Evolutionary conservation across 495 filamentous ascomycete genomes (phyloP), one percentile per base, ranked within the genome.

Genomic region (Apiosordaria backusii): DNA sequence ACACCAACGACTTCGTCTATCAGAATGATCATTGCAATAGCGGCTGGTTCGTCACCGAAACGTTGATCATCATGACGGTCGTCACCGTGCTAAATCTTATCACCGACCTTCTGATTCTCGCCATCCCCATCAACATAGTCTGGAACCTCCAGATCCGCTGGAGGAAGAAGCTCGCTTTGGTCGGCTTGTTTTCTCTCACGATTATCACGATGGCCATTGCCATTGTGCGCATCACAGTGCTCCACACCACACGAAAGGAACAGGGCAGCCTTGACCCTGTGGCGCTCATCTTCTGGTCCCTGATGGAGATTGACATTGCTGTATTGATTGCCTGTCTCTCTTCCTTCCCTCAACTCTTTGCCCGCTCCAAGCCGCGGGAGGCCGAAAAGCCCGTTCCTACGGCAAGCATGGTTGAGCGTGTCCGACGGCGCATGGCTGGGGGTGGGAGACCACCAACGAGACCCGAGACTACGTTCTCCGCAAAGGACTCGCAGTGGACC

Each of bases 131-230:
- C 65, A 72, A 26, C 24, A 63, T 78, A 62, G 63, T 78, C 5
- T 74, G 70, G 72, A 69, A 74, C 6, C 71, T 76, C 1, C 67
- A 64, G 1, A 71, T 78, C 54, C 18, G 35, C 0, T 10, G 57
- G 10, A 50, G 55, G 1, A 65, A 70, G 60, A 76, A 74, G 58
- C 2, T 70, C 0, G 70, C 68, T 3, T 64, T 78, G 15, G 26
- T 58, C 3, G 69, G 66, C 45, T 67, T 78, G n/a, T 78, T 78
- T 60, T 77, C 75, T 1, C 58, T 78, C 13, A 66, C 67, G 4
- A 25, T 77, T 18, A 62, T 77, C 64, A 74, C 71, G 25, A 75
- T 75, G 21, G 53, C 66, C 13, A 63, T 75, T 13, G 67, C 73
- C 25, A 74, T 72, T 24, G 72, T 72, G 18, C 72, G 73, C 6